A percentile compares a stretch with the other conserved stretches of the same genome.
phyloP scores from a whole-genome alignment of 2,329 filamentous ascomycete species.

The Sordariomycetes sp. region DNA sequence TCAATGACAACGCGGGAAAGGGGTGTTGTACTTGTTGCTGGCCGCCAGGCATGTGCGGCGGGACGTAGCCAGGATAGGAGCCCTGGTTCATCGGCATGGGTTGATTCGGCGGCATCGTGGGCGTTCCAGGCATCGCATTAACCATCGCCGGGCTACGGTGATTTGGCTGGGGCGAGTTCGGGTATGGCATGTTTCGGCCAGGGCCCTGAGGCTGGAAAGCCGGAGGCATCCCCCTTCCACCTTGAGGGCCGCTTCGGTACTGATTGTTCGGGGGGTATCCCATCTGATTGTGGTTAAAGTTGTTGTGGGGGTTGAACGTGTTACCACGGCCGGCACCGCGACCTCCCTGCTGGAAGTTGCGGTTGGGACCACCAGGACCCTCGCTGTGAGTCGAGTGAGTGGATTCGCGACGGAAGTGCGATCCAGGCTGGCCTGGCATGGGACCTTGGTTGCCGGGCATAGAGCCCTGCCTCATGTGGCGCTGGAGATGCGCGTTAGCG shows the following conservation, averaged over 20 bases:
- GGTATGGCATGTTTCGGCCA: constrained; percentile 36
- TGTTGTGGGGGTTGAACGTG: constrained; percentile 33
- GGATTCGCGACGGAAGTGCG: constrained; percentile 78
- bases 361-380: constrained; percentile 35
- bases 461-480: constrained; percentile 60
- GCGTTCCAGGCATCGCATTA: constrained; percentile 57
- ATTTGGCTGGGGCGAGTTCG: constrained; percentile 56
- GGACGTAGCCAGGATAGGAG: constrained; percentile 54
- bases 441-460: constrained; percentile 53
- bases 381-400: constrained; percentile 64
- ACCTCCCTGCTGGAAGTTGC: constrained; percentile 40
- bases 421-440: constrained; percentile 44
- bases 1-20: constrained; percentile 19
- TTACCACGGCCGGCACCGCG: constrained; percentile 44
- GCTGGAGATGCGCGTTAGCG: constrained; percentile 29
- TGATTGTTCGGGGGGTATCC: constrained; percentile 33
- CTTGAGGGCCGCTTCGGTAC: constrained; percentile 28
- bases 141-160: constrained; percentile 55
- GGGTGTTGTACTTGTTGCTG: constrained; percentile 53
- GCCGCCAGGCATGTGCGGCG: constrained; percentile 44
- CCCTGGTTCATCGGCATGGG: constrained; percentile 55
- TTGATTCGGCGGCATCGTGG: constrained; percentile 55
- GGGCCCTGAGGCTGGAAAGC: constrained; percentile 31
- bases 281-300: constrained; percentile 38
- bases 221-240: constrained; percentile 44